Conservation (phyloP, 1,139 yeast genomes). For the Kodamaea sp. region DNA sequence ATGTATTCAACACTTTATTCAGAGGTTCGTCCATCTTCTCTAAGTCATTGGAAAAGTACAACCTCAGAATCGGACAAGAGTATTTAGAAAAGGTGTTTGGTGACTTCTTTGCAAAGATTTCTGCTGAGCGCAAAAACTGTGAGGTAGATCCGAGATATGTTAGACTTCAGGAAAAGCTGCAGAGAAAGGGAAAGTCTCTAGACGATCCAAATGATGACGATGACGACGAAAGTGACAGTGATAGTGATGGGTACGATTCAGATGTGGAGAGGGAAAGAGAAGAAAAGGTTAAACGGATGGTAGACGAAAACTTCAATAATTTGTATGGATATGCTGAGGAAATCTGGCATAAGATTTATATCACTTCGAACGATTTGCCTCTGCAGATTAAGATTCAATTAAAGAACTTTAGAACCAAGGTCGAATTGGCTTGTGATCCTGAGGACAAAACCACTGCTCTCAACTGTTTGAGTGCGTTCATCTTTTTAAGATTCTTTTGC, state of each 20-base stretch:
- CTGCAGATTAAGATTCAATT: conserved; percentile 62
- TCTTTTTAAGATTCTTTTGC: conserved; percentile 83
- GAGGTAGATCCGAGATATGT: conserved; percentile 73
- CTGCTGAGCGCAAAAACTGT: conserved; percentile 54
- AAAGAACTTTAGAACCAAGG: conserved; percentile 57
- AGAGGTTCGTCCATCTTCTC: conserved; percentile 84
- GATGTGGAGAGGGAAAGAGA: conserved; percentile 35
- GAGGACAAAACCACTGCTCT: conserved; percentile 55
- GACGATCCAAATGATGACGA: conserved; percentile 25
- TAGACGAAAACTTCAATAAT: conserved; percentile 53
- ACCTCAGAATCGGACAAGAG: conserved; percentile 75
- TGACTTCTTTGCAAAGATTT: conserved; percentile 57
- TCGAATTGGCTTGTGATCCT: conserved; percentile 63
- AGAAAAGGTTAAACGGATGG: conserved; percentile 27
- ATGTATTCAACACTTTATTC: conserved; percentile 72
- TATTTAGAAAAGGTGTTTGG: conserved; percentile 77
- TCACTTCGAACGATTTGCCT: conserved; percentile 78
- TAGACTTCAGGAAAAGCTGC: conserved; percentile 44
- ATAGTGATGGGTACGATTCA: conserved; percentile 31
- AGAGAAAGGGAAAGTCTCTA: conserved; percentile 25
- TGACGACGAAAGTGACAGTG: conserved; percentile 23
- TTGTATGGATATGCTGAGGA: conserved; percentile 58
- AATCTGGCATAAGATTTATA: conserved; percentile 72
- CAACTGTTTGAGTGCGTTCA: conserved; percentile 78
- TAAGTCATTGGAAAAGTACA: conserved; percentile 76